Evolutionary conservation across 1,284 basidiomycete genomes (phyloP).

Genomic region (Cutaneotrichosporon dermatis): DNA sequence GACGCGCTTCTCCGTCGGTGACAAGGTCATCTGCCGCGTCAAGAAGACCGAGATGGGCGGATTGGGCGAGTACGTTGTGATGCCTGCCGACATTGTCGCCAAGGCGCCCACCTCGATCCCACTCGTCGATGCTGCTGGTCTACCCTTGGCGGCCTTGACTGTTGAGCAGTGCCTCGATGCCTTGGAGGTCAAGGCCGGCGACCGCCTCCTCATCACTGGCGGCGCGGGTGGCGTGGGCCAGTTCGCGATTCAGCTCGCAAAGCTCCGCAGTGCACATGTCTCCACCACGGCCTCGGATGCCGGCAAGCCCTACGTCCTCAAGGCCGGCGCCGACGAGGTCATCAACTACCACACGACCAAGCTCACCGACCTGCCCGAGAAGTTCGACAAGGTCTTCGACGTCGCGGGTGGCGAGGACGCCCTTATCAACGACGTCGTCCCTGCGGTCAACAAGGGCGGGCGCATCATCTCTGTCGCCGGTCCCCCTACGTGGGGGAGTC

Average conservation of each 20-base stretch:
- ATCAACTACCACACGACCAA: constrained; percentile 38
- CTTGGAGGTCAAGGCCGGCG: constrained; percentile 18
- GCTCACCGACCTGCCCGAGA: constrained; percentile 3
- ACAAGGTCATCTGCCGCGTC: constrained; percentile 52
- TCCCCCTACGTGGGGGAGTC: constrained; percentile 4
- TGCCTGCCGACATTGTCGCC: constrained; percentile 8
- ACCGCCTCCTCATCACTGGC: constrained; percentile 49
- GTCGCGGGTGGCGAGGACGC: constrained; percentile 11
- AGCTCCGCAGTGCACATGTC: constrained; percentile 50
- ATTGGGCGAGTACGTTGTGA: constrained; percentile 48
- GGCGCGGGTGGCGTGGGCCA: constrained; percentile 52
- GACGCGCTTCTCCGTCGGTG: constrained; percentile 42
- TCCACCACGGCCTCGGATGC: constrained; percentile 50
- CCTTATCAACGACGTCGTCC: constrained; percentile 4
- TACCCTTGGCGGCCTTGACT: constrained; percentile 23
- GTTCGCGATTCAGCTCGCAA: constrained; percentile 52
- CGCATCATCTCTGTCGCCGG: constrained; percentile 14
- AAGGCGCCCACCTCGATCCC: constrained; percentile 14
- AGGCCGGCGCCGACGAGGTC: constrained; percentile 50
- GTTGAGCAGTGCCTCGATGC: constrained; percentile 18
- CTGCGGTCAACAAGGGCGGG: constrained; percentile 10
- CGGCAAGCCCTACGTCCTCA: constrained; percentile 48
- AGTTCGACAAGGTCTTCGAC: constrained; percentile 23
- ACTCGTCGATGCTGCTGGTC: constrained; percentile 17
- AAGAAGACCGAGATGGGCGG: constrained; percentile 43